Conservation (phyloP, 352 stramenopile genomes). For the Detonula confervacea region DNA sequence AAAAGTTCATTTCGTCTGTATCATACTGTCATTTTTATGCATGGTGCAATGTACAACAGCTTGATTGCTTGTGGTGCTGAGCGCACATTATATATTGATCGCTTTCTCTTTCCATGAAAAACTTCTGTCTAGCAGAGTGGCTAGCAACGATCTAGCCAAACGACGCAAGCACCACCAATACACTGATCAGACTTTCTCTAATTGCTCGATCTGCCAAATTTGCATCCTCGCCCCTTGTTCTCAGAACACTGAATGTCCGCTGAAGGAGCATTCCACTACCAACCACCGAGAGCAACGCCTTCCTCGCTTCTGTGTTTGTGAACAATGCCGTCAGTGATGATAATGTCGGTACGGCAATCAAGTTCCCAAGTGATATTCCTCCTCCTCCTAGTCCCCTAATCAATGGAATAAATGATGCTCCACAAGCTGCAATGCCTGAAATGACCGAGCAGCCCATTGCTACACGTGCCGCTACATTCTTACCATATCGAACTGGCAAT, state of each 20-base stretch:
- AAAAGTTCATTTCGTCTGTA: too few species aligned
- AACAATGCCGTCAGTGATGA: neutral
- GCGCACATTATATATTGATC: too few species aligned
- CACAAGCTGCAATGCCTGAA: conserved; percentile 29
- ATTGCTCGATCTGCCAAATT: conserved; percentile 47
- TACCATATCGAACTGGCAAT: conserved; percentile 68
- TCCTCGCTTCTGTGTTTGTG: conserved; percentile 2
- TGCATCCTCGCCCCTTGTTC: conserved; percentile 51
- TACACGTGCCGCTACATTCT: conserved; percentile 49
- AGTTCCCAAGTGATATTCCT: neutral
- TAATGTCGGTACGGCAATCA: neutral
- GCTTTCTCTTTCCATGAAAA: too few species aligned
- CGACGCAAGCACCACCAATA: conserved; percentile 63
- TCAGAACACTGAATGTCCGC: conserved; percentile 52
- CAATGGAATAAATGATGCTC: conserved; percentile 27
- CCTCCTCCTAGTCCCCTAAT: conserved; percentile 1
- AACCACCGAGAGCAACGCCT: conserved; percentile 44
- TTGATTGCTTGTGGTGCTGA: too few species aligned
- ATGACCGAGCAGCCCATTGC: conserved; percentile 39
- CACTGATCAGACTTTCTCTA: conserved; percentile 54
- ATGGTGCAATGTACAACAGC: too few species aligned
- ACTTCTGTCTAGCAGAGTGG: neutral
- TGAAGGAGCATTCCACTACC: conserved; percentile 48
- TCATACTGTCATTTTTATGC: too few species aligned
- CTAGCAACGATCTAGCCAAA: conserved; percentile 48